Evolutionary conservation across 495 filamentous ascomycete genomes (phyloP).

Genomic region (Hypomontagnella submonticulosa): DNA sequence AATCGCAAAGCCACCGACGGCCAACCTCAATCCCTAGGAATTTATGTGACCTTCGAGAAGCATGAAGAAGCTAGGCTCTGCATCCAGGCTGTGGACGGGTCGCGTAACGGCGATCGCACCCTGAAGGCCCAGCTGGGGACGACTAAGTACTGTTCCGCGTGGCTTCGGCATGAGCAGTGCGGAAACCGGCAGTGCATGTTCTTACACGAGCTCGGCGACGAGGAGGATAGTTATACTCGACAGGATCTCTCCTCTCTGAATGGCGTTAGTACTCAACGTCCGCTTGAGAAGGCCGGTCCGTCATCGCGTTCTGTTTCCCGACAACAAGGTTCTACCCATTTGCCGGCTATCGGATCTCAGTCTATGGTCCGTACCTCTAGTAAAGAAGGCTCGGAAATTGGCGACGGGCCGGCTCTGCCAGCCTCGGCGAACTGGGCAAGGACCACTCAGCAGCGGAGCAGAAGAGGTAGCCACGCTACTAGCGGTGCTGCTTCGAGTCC

Average conservation of each 20-base stretch:
- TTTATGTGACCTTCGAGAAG: conserved; percentile 94
- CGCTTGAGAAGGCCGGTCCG: conserved; percentile 55
- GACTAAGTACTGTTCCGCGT: conserved; percentile 99
- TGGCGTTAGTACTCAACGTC: conserved; percentile 80
- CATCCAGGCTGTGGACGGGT: conserved; percentile 91
- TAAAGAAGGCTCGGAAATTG: conserved; percentile 75
- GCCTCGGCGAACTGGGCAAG: conserved; percentile 95
- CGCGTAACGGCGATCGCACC: conserved; percentile 85
- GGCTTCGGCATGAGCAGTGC: conserved; percentile 90
- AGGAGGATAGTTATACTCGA: conserved; percentile 94
- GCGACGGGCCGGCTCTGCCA: conserved; percentile 86
- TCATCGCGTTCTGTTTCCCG: conserved; percentile 62
- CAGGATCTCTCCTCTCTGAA: conserved; percentile 98
- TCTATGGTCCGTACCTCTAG: conserved; percentile 78
- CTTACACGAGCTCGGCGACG: conserved; percentile 94
- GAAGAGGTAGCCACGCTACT: conserved; percentile 78
- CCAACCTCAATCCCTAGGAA: conserved; percentile 81
- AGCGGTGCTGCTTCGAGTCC: conserved; percentile 86
- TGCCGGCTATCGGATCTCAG: conserved; percentile 67
- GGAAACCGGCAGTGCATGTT: conserved; percentile 97
- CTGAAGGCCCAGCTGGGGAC: conserved; percentile 95
- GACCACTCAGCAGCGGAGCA: conserved; percentile 74
- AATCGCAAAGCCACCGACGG: conserved; percentile 83
- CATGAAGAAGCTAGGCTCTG: conserved; percentile 88
- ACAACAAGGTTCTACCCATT: conserved; percentile 61